phyloP scores from a whole-genome alignment of 441 rosid species.

The Manihot esculenta region DNA sequence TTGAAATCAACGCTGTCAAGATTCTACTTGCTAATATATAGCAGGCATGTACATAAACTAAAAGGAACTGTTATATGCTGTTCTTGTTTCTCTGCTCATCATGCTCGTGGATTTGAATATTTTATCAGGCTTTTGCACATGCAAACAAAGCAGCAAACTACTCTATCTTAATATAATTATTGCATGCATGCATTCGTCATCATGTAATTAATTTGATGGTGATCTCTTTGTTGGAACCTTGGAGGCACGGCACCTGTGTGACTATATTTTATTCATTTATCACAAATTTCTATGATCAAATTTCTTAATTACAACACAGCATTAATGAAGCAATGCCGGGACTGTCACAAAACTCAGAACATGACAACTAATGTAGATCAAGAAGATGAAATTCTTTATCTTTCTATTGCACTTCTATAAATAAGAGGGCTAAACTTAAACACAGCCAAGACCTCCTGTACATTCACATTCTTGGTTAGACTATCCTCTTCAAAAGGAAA shows the following conservation, averaged over 20 bases:
- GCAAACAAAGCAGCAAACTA: too few relatives aligned
- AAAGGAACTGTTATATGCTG: too few relatives aligned
- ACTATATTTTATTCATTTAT: not conserved
- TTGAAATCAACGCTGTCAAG: not conserved
- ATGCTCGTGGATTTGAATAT: not conserved
- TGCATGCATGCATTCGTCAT: not conserved
- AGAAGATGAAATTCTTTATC: not conserved
- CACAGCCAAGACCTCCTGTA: not conserved
- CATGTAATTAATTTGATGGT: not conserved
- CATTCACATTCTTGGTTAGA: not conserved
- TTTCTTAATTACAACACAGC: too few relatives aligned
- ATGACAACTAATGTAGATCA: not conserved
- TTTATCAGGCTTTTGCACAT: not conserved
- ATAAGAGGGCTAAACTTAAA: not conserved
- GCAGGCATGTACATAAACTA: not conserved
- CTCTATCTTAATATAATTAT: too few relatives aligned
- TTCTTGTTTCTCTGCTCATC: not conserved
- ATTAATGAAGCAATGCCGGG: conserved; percentile 1
- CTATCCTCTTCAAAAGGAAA: not conserved
- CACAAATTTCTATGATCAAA: too few relatives aligned
- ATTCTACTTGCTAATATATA: too few relatives aligned
- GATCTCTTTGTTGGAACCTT: not conserved
- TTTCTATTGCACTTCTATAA: not conserved
- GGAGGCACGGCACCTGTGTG: not conserved
- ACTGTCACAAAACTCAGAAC: not conserved